Conservation (phyloP, 495 filamentous ascomycete species). For the Bombardia bombarda region DNA sequence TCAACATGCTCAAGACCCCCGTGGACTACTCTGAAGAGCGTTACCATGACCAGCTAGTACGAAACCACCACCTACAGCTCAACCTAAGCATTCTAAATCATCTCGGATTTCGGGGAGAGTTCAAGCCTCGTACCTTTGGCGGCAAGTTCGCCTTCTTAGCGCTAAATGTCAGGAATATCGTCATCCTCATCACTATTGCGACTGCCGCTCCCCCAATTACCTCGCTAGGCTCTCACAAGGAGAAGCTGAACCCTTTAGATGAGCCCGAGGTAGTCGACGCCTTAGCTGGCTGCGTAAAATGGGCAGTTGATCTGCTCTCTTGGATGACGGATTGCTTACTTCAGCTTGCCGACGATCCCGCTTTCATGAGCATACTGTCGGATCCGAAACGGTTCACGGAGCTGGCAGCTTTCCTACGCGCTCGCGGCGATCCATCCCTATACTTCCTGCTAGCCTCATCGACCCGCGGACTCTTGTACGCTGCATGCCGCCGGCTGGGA, state of each 20-base stretch:
- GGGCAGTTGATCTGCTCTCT: slow-evolving; percentile 60
- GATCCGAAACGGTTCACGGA: slow-evolving; percentile 40
- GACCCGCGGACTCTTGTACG: slow-evolving; percentile 61
- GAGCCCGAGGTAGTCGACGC: slow-evolving; percentile 55
- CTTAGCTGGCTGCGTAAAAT: slow-evolving; percentile 49
- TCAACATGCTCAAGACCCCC: slow-evolving; percentile 55
- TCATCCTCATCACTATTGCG: slow-evolving; percentile 57
- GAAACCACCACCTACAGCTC: slow-evolving; percentile 57
- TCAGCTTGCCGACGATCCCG: slow-evolving; percentile 47
- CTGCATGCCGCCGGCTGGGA: slow-evolving; percentile 54
- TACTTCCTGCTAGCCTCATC: slow-evolving; percentile 65
- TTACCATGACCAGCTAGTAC: slow-evolving; percentile 62
- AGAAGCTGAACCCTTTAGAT: slow-evolving; percentile 46
- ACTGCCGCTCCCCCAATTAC: slow-evolving; percentile 40
- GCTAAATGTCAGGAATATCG: slow-evolving; percentile 62
- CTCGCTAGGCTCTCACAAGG: slow-evolving; percentile 25
- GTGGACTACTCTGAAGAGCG: slow-evolving; percentile 63
- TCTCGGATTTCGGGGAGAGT: slow-evolving; percentile 56
- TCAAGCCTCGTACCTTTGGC: slow-evolving; percentile 48
- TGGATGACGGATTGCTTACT: slow-evolving; percentile 64
- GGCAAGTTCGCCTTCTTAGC: slow-evolving; percentile 68
- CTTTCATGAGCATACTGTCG: slow-evolving; percentile 33
- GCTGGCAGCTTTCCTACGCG: slow-evolving; percentile 34
- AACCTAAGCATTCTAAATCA: slow-evolving; percentile 64
- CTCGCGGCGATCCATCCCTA: slow-evolving; percentile 48